Evolutionary conservation across 2,329 filamentous ascomycete genomes (phyloP).

Genomic region (Trichoderma lentiforme): DNA sequence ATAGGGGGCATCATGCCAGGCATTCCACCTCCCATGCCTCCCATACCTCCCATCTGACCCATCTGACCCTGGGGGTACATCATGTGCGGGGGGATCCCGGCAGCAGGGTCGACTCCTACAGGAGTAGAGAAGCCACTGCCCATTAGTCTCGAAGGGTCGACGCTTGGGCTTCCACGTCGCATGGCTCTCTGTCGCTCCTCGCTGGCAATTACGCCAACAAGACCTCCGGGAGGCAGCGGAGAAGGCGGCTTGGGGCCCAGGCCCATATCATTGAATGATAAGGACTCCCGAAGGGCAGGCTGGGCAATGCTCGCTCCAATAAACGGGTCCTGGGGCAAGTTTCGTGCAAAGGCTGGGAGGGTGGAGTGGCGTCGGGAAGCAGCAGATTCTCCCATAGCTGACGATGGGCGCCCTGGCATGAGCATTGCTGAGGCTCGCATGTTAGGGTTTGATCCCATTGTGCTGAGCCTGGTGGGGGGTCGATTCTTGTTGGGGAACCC

Average conservation of each 20-base stretch:
- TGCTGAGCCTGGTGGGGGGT: conserved; percentile 65
- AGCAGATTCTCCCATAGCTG: conserved; percentile 50
- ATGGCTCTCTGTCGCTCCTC: conserved; percentile 78
- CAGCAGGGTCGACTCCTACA: conserved; percentile 46
- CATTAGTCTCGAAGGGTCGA: conserved; percentile 48
- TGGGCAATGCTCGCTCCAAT: conserved; percentile 74
- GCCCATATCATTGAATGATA: conserved; percentile 63
- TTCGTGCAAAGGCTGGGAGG: conserved; percentile 78
- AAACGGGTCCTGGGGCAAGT: conserved; percentile 82
- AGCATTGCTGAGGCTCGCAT: conserved; percentile 54
- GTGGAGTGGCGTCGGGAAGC: conserved; percentile 37
- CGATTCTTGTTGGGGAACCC: conserved; percentile 79
- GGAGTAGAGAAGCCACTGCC: conserved; percentile 34
- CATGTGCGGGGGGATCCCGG: conserved; percentile 45
- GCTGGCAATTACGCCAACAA: conserved; percentile 83
- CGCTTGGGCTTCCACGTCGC: conserved; percentile 73
- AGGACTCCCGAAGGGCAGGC: conserved; percentile 67
- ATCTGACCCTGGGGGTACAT: conserved; percentile 35
- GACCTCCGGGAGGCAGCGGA: conserved; percentile 64
- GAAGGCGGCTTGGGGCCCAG: conserved; percentile 36
- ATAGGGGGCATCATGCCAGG: conserved; percentile 29
- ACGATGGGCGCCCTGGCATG: conserved; percentile 52
- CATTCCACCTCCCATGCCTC: conserved; percentile 26
- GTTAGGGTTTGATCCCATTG: conserved; percentile 68
- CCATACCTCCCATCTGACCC: conserved; percentile 26